Conservation (phyloP, 2,329 filamentous ascomycete species). For the Pyrenochaeta sp. region DNA sequence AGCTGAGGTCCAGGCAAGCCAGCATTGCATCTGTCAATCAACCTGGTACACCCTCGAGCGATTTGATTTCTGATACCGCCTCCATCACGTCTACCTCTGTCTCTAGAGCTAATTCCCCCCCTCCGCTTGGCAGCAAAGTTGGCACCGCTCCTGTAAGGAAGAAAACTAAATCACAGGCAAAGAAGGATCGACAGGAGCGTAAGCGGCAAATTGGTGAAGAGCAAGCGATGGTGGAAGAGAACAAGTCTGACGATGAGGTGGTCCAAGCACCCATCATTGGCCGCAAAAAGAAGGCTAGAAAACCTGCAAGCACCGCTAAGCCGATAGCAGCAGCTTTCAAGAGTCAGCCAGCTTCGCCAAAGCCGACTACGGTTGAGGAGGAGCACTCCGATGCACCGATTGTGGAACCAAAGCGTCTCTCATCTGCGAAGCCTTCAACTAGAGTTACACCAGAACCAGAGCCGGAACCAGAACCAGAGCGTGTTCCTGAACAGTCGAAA, state of each 20-base stretch:
- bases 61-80: conserved; percentile 78
- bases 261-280: conserved; percentile 75
- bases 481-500: conserved; percentile 36
- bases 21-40: conserved; percentile 67
- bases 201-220: conserved; percentile 71
- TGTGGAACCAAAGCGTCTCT: conserved; percentile 24
- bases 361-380: conserved; percentile 39
- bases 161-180: conserved; percentile 80
- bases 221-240: conserved; percentile 51
- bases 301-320: conserved; percentile 53
- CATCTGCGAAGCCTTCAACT: conserved; percentile 28
- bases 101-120: conserved; percentile 76
- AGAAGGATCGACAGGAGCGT: conserved; percentile 73
- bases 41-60: conserved; percentile 78
- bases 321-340: conserved; percentile 28
- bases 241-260: conserved; percentile 61
- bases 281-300: conserved; percentile 87
- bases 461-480: conserved; percentile 21
- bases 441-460: conserved; percentile 31
- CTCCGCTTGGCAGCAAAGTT: conserved; percentile 66
- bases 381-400: conserved; percentile 26
- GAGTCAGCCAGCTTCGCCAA: conserved; percentile 41
- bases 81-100: conserved; percentile 77
- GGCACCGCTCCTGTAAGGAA: conserved; percentile 73
- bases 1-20: conserved; percentile 59